Base-by-base conservation (phyloP, 129 eudicot species). In the Scalesia atractyloides region DNA sequence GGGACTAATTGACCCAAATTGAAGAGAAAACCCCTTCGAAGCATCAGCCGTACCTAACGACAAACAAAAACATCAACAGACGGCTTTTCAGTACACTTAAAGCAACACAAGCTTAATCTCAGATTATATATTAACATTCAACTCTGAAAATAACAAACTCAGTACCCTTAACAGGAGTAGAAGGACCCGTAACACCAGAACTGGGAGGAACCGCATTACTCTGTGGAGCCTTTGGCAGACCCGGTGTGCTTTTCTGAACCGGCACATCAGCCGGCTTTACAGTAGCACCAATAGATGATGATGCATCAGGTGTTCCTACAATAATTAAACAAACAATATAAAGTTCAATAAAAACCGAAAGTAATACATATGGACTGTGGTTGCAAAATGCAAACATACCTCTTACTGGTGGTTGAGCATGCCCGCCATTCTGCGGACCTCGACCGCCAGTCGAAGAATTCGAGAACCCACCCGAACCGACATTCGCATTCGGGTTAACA, bases 1-100 rank as follows among this genome's bases (percentile, higher is more conserved):
- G 2, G 98, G 90, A 73, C 88, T 88, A 66, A 94, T 82, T 20
- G 97, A 85, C 68, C 98, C 98, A 84, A 94, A 94, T 75, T 94
- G 98, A 77, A 94, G 84, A 57, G 91, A 30, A 73, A 87, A 80
- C 41, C 85, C 72, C 76, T 51, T 82, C 30, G 92, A 85, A 54
- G 86, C 80, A 63, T 84, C 98, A 74, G 76, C 91, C 41, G 90
- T 76, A 57, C 81, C 87, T 82, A 78, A 51, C 41, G 39, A 37
- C 54, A 52, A 14, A 75, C 41, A 56, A 49, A 64, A 73, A 43
- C 9, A 75, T 57, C 62, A 30, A 60, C 56, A 62, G 51, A 68
- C 41, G 19, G 5, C 24, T 56, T 44, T 48, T 47, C 22, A 24
- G 18, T 68, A 67, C 16, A 67, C 68, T 33, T 54, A 49, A 46